A percentile compares a stretch with the other conserved stretches of the same genome.
These are phyloP conservation scores for Thelonectria blattea DNA, from an alignment of 2,329 filamentous ascomycete species.

Conservation along the genomic window DNA sequence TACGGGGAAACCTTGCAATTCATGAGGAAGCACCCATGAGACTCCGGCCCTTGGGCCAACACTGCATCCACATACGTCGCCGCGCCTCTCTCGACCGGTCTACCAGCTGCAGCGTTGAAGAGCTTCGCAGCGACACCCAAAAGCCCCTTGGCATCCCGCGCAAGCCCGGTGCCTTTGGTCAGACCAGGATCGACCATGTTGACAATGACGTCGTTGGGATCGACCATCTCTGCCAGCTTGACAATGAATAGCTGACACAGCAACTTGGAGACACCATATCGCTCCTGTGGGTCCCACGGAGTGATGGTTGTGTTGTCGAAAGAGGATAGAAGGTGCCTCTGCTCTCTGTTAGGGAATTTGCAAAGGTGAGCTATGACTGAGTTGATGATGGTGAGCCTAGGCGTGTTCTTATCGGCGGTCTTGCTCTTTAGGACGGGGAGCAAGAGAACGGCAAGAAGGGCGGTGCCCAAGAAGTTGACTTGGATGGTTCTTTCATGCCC, in stretches of 20 bases:
- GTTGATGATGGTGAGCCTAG: constrained; percentile 39
- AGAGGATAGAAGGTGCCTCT: constrained; percentile 36
- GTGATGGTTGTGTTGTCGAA: constrained; percentile 36
- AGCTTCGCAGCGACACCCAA: constrained; percentile 2
- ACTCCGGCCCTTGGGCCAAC: constrained; percentile 53
- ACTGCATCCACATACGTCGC: constrained; percentile 55
- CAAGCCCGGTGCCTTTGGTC: constrained; percentile 35
- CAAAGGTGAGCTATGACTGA: constrained; percentile 36
- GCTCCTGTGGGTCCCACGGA: constrained; percentile 31
- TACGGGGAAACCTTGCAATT: constrained; percentile 47
- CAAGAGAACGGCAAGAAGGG: constrained; percentile 38
- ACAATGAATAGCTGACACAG: constrained; percentile 45
- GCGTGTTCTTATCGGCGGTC: constrained; percentile 4
- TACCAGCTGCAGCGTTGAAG: constrained; percentile 33
- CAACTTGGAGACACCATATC: constrained; percentile 42
- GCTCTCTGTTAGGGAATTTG: constrained; percentile 36
- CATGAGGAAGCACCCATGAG: constrained; percentile 58
- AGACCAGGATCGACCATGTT: constrained; percentile 46
- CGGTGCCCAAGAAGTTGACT: constrained; percentile 43
- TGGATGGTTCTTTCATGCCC: constrained; percentile 43
- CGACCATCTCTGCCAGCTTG: constrained; percentile 46
- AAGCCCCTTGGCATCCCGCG: constrained; percentile 21
- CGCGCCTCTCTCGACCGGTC: constrained; percentile 48
- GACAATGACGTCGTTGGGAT: constrained; percentile 42
- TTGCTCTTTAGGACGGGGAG: constrained; percentile 33